Evolutionary conservation across 106 monocot genomes (phyloP).

Genomic region (Hemerocallis citrina): DNA sequence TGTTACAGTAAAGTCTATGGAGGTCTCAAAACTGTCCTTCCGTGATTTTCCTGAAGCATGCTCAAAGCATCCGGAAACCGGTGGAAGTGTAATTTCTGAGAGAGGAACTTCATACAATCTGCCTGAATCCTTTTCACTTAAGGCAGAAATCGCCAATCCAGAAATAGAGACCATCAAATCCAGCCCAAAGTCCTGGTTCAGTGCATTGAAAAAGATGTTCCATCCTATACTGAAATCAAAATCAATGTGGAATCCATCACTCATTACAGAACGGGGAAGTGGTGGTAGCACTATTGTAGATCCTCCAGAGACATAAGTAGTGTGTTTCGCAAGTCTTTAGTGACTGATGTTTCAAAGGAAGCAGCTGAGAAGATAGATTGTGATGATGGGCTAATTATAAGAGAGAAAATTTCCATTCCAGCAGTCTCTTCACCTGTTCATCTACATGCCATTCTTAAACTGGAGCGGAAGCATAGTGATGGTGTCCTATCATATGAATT

Average conservation of each 20-base stretch:
- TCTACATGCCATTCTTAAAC: slow-evolving; percentile 50
- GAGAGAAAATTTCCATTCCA: slow-evolving; percentile 10
- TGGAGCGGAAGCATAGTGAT: slow-evolving; percentile 29
- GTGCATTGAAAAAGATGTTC: slow-evolving; percentile 45
- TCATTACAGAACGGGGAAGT: slow-evolving; percentile 18
- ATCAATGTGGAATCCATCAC: slow-evolving; percentile 37
- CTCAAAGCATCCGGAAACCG: slow-evolving; percentile 10
- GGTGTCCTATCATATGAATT: slow-evolving; percentile 56
- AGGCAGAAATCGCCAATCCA: slow-evolving; percentile 17
- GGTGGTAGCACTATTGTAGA: background rate
- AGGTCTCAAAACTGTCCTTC: slow-evolving; percentile 64
- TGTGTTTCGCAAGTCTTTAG: slow-evolving; percentile 28
- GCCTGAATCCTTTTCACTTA: slow-evolving; percentile 58
- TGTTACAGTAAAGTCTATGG: slow-evolving; percentile 52
- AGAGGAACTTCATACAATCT: slow-evolving; percentile 22
- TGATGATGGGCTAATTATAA: slow-evolving; percentile 7
- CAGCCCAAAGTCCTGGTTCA: slow-evolving; percentile 35
- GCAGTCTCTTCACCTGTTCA: slow-evolving; percentile 60
- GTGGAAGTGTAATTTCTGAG: slow-evolving; percentile 7
- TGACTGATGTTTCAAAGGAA: slow-evolving; percentile 41
- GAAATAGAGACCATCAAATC: slow-evolving; percentile 10
- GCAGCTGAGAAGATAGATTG: slow-evolving; percentile 10
- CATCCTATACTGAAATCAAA: slow-evolving; percentile 78
- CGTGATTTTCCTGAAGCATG: slow-evolving; percentile 44
- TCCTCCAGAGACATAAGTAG: slow-evolving; percentile 10